These are phyloP conservation scores for Pseudogymnoascus sp. DNA, from an alignment of 2,329 filamentous ascomycete genomes.

Conservation along the genomic window DNA sequence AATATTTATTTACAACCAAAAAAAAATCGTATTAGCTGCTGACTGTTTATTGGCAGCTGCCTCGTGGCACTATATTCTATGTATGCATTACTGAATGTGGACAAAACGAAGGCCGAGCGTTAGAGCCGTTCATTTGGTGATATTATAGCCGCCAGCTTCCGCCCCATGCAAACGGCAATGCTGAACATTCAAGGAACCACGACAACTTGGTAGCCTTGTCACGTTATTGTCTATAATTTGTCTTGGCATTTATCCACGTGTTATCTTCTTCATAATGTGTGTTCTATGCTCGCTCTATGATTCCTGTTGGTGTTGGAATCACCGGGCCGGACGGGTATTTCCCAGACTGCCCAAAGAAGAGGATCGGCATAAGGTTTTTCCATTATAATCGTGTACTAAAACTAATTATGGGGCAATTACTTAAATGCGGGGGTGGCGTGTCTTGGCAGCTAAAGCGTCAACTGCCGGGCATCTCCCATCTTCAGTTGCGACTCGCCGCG, in stretches of 20 bases:
- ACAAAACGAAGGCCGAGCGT: neutral
- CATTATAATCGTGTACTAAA: neutral
- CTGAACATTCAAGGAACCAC: neutral
- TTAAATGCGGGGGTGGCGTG: neutral
- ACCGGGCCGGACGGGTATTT: neutral
- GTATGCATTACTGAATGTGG: neutral
- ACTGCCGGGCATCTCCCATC: neutral
- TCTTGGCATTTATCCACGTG: neutral
- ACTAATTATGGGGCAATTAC: neutral
- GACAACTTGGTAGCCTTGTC: neutral
- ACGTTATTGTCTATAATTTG: neutral
- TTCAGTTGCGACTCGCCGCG: neutral
- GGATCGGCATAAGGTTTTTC: constrained; percentile 1
- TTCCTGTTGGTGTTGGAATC: neutral
- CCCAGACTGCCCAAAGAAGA: too few relatives aligned
- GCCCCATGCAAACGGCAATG: neutral
- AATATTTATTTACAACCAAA: neutral
- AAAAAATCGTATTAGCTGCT: too few relatives aligned
- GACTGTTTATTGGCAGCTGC: neutral
- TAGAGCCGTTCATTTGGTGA: neutral
- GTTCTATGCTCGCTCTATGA: neutral
- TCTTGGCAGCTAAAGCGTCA: neutral
- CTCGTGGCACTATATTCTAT: too few relatives aligned
- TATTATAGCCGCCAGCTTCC: neutral
- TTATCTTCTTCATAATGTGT: neutral